Conservation (phyloP, 768 basidiomycete species). For the Lactarius akahatsu region DNA sequence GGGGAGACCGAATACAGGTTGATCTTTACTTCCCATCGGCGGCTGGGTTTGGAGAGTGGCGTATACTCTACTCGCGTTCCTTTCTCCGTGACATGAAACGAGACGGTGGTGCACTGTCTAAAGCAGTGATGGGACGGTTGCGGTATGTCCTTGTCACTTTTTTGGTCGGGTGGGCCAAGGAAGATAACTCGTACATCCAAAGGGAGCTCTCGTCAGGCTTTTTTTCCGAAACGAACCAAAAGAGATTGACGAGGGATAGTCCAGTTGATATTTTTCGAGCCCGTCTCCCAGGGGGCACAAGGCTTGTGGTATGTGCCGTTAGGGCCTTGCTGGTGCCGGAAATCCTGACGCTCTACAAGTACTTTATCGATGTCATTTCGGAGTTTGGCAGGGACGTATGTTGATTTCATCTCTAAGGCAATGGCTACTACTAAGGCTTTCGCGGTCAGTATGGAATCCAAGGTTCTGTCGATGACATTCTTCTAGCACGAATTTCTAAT, state of each 20-base stretch:
- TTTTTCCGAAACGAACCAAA: constrained; percentile 25
- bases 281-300: constrained; percentile 20
- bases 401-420: background rate
- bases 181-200: background rate
- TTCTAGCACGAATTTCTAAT: background rate
- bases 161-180: background rate
- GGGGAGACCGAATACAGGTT: constrained; percentile 1
- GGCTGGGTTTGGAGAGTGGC: constrained; percentile 18
- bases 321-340: too few species aligned
- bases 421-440: background rate
- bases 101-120: constrained; percentile 1
- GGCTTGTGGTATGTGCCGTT: constrained; percentile 21
- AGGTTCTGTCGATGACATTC: constrained; percentile 9
- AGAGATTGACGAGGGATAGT: constrained; percentile 19
- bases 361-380: constrained; percentile 21
- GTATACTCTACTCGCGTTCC: constrained; percentile 1
- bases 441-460: constrained; percentile 13
- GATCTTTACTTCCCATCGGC: constrained; percentile 21
- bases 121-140: constrained; percentile 4
- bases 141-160: constrained; percentile 4
- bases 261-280: constrained; percentile 25
- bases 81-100: constrained; percentile 6
- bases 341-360: constrained; percentile 17
- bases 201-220: constrained; percentile 26
- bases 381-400: constrained; percentile 24